phyloP scores from a whole-genome alignment of 2,329 filamentous ascomycete species.

The Pseudogymnoascus pannorum region DNA sequence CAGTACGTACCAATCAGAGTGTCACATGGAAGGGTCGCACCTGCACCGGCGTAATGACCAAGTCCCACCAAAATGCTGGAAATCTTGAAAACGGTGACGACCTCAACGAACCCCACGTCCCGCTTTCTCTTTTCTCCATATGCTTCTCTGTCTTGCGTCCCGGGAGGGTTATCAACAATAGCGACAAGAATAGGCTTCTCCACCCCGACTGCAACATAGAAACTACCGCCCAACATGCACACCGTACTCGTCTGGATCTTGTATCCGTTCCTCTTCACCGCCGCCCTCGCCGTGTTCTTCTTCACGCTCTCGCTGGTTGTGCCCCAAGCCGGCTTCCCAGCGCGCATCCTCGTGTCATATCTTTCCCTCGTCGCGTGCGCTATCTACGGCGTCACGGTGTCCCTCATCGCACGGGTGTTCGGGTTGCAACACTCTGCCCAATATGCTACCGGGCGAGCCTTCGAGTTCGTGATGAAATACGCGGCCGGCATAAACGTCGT shows the following conservation, averaged over 20 bases:
- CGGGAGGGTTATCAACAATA: constrained; percentile 6
- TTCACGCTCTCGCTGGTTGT: constrained; percentile 54
- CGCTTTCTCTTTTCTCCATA: not conserved
- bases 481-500: constrained; percentile 73
- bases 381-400: constrained; percentile 68
- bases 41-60: constrained; percentile 5
- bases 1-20: constrained; percentile 4
- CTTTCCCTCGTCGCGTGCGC: constrained; percentile 54
- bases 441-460: constrained; percentile 73
- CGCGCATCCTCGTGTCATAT: constrained; percentile 61
- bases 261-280: constrained; percentile 46
- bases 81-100: constrained; percentile 8
- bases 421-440: constrained; percentile 73
- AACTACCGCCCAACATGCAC: not conserved
- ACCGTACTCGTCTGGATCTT: constrained; percentile 24
- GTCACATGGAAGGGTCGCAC: not conserved
- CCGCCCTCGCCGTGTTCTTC: constrained; percentile 45
- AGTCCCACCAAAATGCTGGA: constrained; percentile 7
- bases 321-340: constrained; percentile 58
- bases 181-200: not conserved
- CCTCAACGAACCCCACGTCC: not conserved
- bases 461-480: constrained; percentile 70
- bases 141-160: constrained; percentile 5
- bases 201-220: not conserved
- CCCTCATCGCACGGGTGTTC: constrained; percentile 60